phyloP scores from a whole-genome alignment of 352 stramenopile genomes.

The Globisporangium echinulatum region DNA sequence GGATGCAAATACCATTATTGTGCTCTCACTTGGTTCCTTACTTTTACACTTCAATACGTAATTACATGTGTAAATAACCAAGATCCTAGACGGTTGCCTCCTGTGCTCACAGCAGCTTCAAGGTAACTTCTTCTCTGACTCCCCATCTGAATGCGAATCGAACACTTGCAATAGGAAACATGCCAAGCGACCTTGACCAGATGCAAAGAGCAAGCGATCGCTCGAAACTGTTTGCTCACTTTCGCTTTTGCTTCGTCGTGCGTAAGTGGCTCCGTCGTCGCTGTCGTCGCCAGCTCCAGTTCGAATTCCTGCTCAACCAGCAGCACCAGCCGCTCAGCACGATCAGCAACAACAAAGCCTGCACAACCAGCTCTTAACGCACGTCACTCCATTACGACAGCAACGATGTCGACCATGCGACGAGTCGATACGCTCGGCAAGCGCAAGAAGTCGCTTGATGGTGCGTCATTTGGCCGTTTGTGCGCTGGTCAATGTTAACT shows the following conservation, averaged over 20 bases:
- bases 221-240: slow-evolving; percentile 11
- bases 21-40: too few relatives aligned
- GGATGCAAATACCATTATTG: too few relatives aligned
- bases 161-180: too few relatives aligned
- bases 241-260: slow-evolving; percentile 13
- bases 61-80: too few relatives aligned
- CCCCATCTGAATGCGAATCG: too few relatives aligned
- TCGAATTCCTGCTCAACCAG: not conserved
- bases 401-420: slow-evolving; percentile 44
- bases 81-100: too few relatives aligned
- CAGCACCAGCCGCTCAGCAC: not conserved
- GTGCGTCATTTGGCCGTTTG: slow-evolving; percentile 18
- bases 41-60: too few relatives aligned
- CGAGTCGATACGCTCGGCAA: slow-evolving; percentile 83
- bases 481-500: too few relatives aligned
- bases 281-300: not conserved
- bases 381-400: not conserved
- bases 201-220: too few relatives aligned
- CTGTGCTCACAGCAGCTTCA: too few relatives aligned
- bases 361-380: not conserved
- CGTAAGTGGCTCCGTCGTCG: slow-evolving; percentile 7
- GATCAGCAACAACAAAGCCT: not conserved
- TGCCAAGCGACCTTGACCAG: too few relatives aligned
- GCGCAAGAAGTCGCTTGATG: slow-evolving; percentile 85
- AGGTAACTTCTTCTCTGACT: too few relatives aligned